A percentile compares a stretch with the other conserved stretches of the same genome.
Conservation (phyloP, 169 alveolate species). For the Perkinsus chesapeaki region DNA sequence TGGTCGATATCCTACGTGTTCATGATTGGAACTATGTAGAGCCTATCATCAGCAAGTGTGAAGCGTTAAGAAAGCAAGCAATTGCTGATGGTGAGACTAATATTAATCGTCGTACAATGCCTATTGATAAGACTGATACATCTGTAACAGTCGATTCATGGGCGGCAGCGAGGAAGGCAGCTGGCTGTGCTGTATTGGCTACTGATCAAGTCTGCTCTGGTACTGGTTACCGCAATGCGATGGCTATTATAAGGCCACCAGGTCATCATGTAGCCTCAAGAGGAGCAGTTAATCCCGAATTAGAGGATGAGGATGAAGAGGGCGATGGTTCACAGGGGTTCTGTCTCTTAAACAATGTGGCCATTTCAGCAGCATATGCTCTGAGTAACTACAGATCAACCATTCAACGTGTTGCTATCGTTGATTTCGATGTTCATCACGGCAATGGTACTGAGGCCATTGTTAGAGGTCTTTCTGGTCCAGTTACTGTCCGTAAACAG, state of each 20-base stretch:
- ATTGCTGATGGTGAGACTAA: neutral
- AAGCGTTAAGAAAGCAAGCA: neutral
- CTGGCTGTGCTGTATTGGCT: constrained; percentile 40
- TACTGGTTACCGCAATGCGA: neutral
- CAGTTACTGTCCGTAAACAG: neutral
- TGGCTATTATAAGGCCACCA: neutral
- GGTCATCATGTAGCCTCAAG: neutral
- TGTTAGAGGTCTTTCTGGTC: constrained; percentile 32
- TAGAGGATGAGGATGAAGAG: neutral
- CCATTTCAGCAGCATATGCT: constrained; percentile 95
- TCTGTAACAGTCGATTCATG: constrained; percentile 72
- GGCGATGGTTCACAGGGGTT: constrained; percentile 87
- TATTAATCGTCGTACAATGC: neutral
- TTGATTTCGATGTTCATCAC: constrained; percentile 98
- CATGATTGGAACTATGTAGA: constrained; percentile 40
- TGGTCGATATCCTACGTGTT: constrained; percentile 83
- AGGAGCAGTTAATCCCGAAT: neutral
- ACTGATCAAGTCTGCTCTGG: neutral
- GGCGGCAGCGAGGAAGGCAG: constrained; percentile 71
- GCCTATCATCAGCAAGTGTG: neutral
- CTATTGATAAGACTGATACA: constrained; percentile 23
- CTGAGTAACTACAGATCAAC: constrained; percentile 25
- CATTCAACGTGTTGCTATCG: constrained; percentile 87
- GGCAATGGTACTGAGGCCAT: constrained; percentile 99
- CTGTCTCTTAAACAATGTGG: constrained; percentile 93